phyloP scores from a whole-genome alignment of 1,284 basidiomycete genomes.

The Ustilago xerochloae region DNA sequence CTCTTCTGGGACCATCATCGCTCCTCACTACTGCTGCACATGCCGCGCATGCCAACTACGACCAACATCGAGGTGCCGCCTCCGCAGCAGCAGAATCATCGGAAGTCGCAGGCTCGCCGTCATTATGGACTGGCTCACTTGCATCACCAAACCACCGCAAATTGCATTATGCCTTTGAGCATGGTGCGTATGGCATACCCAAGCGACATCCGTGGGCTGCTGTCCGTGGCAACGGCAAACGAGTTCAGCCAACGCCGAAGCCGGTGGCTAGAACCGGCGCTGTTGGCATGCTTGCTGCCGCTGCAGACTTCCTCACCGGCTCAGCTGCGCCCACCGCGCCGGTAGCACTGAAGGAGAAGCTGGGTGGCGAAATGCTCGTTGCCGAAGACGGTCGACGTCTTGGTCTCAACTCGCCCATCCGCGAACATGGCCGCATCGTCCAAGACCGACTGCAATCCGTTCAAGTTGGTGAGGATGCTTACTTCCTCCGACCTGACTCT shows the following conservation, averaged over 20 bases:
- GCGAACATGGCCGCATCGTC: conserved; percentile 61
- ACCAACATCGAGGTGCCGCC: conserved; percentile 15
- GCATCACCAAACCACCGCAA: conserved; percentile 30
- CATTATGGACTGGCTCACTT: conserved; percentile 41
- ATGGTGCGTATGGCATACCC: conserved; percentile 70
- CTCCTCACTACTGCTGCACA: conserved; percentile 25
- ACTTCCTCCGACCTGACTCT: conserved; percentile 81
- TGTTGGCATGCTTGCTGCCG: conserved; percentile 64
- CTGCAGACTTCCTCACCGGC: conserved; percentile 57
- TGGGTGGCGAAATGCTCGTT: conserved; percentile 27
- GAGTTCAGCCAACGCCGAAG: conserved; percentile 30
- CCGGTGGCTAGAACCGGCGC: conserved; percentile 31
- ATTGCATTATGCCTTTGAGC: conserved; percentile 52
- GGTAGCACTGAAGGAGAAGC: conserved; percentile 19
- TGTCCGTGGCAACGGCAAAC: conserved; percentile 57
- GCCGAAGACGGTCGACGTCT: conserved; percentile 35
- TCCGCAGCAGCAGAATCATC: conserved; percentile 17
- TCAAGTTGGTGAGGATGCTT: conserved; percentile 85
- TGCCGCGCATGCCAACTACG: conserved; percentile 7
- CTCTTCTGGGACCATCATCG: conserved; percentile 20
- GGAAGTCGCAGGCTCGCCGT: conserved; percentile 14
- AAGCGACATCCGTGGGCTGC: conserved; percentile 64
- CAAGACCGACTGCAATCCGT: conserved; percentile 71
- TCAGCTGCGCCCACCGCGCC: conserved; percentile 23
- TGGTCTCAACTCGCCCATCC: conserved; percentile 59